Evolutionary conservation across 1,139 yeast genomes (phyloP).

Genomic region (Saccharomyces hybrid): DNA sequence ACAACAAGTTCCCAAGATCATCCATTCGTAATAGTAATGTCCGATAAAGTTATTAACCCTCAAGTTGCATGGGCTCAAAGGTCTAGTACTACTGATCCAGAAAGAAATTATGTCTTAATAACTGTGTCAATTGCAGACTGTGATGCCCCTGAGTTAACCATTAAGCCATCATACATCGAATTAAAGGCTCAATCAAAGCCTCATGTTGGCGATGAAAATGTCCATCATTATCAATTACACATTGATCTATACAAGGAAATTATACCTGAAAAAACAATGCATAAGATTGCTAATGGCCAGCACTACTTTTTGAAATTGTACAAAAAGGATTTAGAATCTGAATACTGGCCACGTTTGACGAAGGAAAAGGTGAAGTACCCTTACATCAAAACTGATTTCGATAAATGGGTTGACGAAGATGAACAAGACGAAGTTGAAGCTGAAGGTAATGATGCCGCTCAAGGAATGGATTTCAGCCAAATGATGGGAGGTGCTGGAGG

Average conservation of each 20-base stretch:
- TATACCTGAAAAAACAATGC: constrained; percentile 54
- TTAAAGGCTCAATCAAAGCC: constrained; percentile 42
- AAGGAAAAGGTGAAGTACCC: constrained; percentile 64
- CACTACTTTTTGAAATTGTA: constrained; percentile 49
- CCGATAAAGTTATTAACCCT: constrained; percentile 20
- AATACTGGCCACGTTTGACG: constrained; percentile 88
- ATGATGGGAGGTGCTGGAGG: constrained; percentile 32
- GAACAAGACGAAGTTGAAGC: constrained; percentile 66
- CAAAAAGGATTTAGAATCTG: constrained; percentile 62
- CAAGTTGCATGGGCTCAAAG: constrained; percentile 94
- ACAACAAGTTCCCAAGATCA: not conserved
- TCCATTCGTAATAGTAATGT: not conserved
- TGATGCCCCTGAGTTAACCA: constrained; percentile 50
- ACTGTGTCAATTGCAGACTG: constrained; percentile 74
- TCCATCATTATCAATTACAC: constrained; percentile 45
- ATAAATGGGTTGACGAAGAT: constrained; percentile 95
- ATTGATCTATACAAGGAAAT: constrained; percentile 69
- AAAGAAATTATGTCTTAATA: constrained; percentile 66
- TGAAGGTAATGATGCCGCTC: constrained; percentile 35
- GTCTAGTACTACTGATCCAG: constrained; percentile 59
- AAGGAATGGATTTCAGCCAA: constrained; percentile 31
- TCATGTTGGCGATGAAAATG: constrained; percentile 41
- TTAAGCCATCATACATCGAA: constrained; percentile 50
- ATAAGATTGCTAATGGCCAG: constrained; percentile 64
- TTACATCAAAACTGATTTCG: constrained; percentile 88